Evolutionary conservation across 805 yeast genomes (phyloP), one percentile per base, ranked within the genome.

Genomic region (Sugiyamaella valdiviana): DNA sequence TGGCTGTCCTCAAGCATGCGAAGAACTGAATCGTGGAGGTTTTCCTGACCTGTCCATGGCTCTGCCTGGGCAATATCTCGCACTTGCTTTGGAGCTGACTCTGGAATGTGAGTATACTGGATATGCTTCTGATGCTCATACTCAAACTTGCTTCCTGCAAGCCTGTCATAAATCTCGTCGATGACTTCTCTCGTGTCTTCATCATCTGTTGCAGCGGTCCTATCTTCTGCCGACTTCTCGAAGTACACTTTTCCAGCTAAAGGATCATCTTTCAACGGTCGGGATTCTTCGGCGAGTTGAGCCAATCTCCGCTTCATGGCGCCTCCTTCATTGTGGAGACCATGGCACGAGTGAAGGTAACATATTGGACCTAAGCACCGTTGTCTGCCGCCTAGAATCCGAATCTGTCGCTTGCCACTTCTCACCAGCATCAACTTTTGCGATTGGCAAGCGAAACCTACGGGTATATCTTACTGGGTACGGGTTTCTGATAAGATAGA

Each of bases 11-110:
- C 66, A 6, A 80, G 60, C 84, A 82, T 77, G 36, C 88, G 63
- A 29, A 72, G 58, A 4, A 72, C 68, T 2, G 77, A 63, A 46
- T 79, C 86, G 5, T 64, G 53, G 1, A 59, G 59, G 2, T 63
- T 47, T 52, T 82, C 86, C 3, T 66, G 59, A 0, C 89, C 89
- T 0, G 66, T 68, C 89, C 89, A 82, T 0, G 83, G 82, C 20
- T 52, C 53, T 0, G 77, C 57, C 49, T 66, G 58, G 1, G 87
- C 87, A 7, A 72, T 63, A 1, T 76, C 79, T 41, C 66, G 62
- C 0, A 74, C 55, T 10, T 70, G 74, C 45, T 71, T 72, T 15
- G 70, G 67, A 0, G 78, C 78, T 53, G 66, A 67, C 0, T 51
- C 39, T 0, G 83, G 80, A 15, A 78, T 50, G 41, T 67, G 71